Conservation (phyloP, 768 basidiomycete genomes). For the Crucibulum laeve region DNA sequence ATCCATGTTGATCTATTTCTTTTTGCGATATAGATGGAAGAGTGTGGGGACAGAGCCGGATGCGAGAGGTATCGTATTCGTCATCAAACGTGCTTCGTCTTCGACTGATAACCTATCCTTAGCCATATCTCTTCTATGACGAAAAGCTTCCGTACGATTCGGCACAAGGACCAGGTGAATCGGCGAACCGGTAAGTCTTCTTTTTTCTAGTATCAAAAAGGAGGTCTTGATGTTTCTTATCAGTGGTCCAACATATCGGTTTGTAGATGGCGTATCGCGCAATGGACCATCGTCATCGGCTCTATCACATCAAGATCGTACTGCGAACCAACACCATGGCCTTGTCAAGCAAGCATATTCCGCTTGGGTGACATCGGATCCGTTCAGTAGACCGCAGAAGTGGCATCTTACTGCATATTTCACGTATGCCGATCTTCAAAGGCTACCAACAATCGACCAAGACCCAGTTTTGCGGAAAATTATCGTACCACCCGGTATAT, state of each 20-base stretch:
- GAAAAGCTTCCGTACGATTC: slow-evolving; percentile 48
- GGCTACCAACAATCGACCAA: slow-evolving; percentile 41
- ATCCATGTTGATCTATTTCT: background rate
- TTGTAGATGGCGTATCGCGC: slow-evolving; percentile 53
- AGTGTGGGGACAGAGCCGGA: slow-evolving; percentile 64
- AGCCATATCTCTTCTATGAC: slow-evolving; percentile 72
- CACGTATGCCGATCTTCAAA: slow-evolving; percentile 41
- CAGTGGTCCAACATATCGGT: slow-evolving; percentile 44
- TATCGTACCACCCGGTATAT: slow-evolving; percentile 41
- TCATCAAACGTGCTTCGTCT: slow-evolving; percentile 2
- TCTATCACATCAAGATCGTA: slow-evolving; percentile 53
- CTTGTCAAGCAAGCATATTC: slow-evolving; percentile 74
- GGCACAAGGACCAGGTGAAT: slow-evolving; percentile 29
- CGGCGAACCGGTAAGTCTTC: slow-evolving; percentile 28
- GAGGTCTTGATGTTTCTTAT: slow-evolving; percentile 3
- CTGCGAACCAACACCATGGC: slow-evolving; percentile 47
- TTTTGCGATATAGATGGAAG: slow-evolving; percentile 44
- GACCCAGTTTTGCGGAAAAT: slow-evolving; percentile 39
- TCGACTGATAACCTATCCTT: slow-evolving; percentile 5
- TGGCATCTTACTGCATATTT: slow-evolving; percentile 66
- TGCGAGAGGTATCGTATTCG: slow-evolving; percentile 44
- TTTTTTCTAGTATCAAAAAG: background rate
- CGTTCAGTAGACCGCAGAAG: slow-evolving; percentile 47
- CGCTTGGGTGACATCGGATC: slow-evolving; percentile 48
- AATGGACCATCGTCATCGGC: slow-evolving; percentile 46